Base-by-base conservation (phyloP, 768 basidiomycete genomes). In the Mycena leptocephala region DNA sequence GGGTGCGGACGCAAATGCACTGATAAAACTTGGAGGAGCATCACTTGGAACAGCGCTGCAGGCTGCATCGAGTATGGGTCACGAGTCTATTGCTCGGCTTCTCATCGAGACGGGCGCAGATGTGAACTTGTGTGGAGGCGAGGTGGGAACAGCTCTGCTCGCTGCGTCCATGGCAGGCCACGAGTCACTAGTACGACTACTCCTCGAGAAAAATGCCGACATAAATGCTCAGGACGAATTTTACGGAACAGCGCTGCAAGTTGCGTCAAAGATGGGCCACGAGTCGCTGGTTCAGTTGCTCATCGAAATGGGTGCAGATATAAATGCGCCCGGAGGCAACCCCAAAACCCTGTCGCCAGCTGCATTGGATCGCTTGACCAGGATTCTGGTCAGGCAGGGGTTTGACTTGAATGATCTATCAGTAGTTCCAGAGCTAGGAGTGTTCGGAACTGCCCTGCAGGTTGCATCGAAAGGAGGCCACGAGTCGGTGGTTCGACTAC, bases 1-100 rank as follows among this genome's bases (percentile, higher is more conserved):
- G 2, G 64, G 64, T 43, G 46, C 66, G 3, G 46, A 68, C 13
- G 53, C 41, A n/a, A 56, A 68, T 39, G 7, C 24, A 48, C 16
- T 20, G 13, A 5, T 64, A 13, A 13, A 59, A 53, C n/a, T n/a
- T n/a, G n/a, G n/a, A n/a, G 62, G 61, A 48, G 0, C 5, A 22
- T 26, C 30, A 5, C 5, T n/a, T 53, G 32, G 65, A 55, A 73
- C 72, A 8, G 32, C 72, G 9, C 64, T 73, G 32, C 63, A 73
- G 14, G 72, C 33, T 3, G 72, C 63, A 22, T 59, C 35, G 24
- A 13, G 6, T 64, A 6, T 24, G 20, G 72, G 63, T 8, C 32
- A 73, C 16, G 39, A 37, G 28, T n/a, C 33, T 6, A 41, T 53
- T 64, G 71, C 46, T 32, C 58, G 46, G 41, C 64, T 65, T 3